Base-by-base conservation (phyloP, 495 filamentous ascomycete genomes). In the Chaetomium tenue region DNA sequence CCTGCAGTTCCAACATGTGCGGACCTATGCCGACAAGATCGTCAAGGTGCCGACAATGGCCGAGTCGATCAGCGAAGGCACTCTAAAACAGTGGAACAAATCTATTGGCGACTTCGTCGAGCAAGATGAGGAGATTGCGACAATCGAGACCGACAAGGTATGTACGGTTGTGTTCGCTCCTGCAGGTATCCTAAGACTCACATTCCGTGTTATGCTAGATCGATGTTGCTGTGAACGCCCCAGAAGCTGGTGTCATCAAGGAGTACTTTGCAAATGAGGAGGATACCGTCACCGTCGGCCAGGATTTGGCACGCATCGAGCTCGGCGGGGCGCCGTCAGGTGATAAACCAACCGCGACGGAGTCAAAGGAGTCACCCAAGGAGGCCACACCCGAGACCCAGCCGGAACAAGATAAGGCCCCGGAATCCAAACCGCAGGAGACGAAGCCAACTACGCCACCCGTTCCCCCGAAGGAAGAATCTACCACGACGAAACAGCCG, bases 111-210 rank as follows among this genome's bases (percentile, higher is more conserved):
- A 99, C 79, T 94, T 85, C 70, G 92, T 99, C 18, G 91, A 94
- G 79, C 88, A 88, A 72, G 95, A 98, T 72, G 95, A 99, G 77
- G 95, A 98, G 75, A 94, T 99, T 73, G 95, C 94, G 33, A 96
- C 95, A 40, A 99, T 99, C 73, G 94, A 99, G 78, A 99, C 94
- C n/a, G 95, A 99, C 83, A 99, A 99, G 90, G 93, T 92, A 82
- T 66, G 76, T 64, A 23, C 67, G 3, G 52, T 26, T 28, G 58
- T 54, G 15, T 33, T 50, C 16, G 46, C 8, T 50, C 4, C 16
- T n/a, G 4, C 3, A 12, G 4, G 46, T n/a, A 18, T 44, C 40
- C 1, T 11, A 11, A 44, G 9, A 28, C 65, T 67, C 40, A 68
- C 63, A 53, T 30, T 42, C 42, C 3, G 50, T 60, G 40, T 37